Conservation (phyloP, 2,329 filamentous ascomycete species). For the Fusarium sp. region DNA sequence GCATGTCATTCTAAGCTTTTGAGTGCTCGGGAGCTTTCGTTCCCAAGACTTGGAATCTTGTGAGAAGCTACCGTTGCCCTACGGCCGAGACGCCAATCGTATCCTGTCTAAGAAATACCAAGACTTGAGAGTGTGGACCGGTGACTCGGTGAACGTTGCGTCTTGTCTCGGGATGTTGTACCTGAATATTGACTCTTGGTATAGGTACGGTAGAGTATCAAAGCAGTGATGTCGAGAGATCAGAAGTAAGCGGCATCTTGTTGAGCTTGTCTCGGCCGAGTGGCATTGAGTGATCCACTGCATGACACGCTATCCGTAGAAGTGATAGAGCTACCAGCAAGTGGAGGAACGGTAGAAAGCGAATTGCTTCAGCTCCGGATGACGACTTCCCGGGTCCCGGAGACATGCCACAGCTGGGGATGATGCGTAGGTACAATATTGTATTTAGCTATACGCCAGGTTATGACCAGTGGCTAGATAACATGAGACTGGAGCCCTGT, state of each 20-base stretch:
- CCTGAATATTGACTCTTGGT: background rate
- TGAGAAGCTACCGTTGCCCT: constrained; percentile 7
- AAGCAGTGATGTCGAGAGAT: background rate
- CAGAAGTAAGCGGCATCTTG: constrained; percentile 9
- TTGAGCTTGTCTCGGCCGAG: constrained; percentile 17
- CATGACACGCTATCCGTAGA: background rate
- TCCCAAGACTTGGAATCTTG: constrained; percentile 17
- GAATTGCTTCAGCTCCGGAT: constrained; percentile 13
- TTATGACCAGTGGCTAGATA: constrained; percentile 17
- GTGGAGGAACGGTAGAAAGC: constrained; percentile 4
- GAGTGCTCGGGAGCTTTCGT: constrained; percentile 18
- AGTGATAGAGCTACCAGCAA: constrained; percentile 5
- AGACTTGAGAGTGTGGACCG: constrained; percentile 27
- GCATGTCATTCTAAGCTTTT: constrained; percentile 33
- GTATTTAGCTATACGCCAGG: constrained; percentile 4
- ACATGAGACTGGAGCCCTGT: background rate
- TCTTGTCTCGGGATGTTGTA: constrained; percentile 17
- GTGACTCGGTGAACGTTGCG: constrained; percentile 33
- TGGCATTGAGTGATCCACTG: background rate
- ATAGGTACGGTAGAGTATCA: background rate
- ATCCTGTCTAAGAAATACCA: constrained; percentile 32
- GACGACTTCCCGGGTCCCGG: constrained; percentile 26
- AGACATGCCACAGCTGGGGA: constrained; percentile 16
- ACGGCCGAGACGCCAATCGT: constrained; percentile 38
- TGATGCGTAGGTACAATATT: background rate